phyloP scores from a whole-genome alignment of 495 filamentous ascomycete species.

The Emericellopsis terricola region DNA sequence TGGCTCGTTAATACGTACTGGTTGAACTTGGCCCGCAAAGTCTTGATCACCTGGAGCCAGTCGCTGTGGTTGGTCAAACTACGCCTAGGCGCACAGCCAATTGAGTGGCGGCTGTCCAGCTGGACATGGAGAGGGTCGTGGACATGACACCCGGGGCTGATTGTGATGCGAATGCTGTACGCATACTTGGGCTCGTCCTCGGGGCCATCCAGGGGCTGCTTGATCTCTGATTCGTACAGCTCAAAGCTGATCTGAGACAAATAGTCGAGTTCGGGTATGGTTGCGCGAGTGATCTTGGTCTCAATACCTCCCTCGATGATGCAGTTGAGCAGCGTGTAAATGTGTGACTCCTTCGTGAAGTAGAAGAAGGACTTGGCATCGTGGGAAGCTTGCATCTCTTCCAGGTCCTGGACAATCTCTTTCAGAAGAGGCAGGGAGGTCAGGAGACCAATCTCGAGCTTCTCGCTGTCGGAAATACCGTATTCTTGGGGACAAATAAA shows the following conservation, averaged over 20 bases:
- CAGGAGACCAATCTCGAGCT: conserved; percentile 89
- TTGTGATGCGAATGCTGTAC: conserved; percentile 90
- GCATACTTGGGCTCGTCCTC: conserved; percentile 43
- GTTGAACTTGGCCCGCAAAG: conserved; percentile 81
- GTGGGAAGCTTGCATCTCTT: conserved; percentile 86
- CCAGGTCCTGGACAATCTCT: conserved; percentile 92
- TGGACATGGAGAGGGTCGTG: conserved; percentile 92
- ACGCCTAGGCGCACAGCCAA: conserved; percentile 74
- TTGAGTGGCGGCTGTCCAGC: conserved; percentile 85
- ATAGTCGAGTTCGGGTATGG: conserved; percentile 94
- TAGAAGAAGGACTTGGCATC: conserved; percentile 95
- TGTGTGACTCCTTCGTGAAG: conserved; percentile 97
- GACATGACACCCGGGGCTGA: conserved; percentile 88
- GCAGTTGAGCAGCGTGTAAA: conserved; percentile 95
- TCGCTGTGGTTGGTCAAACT: conserved; percentile 83
- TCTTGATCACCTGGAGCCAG: conserved; percentile 93
- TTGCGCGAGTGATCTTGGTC: conserved; percentile 73
- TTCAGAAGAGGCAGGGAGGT: conserved; percentile 84
- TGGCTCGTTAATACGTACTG: conserved; percentile 39
- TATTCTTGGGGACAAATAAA: conserved; percentile 98
- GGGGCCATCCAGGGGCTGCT: conserved; percentile 25
- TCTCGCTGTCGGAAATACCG: conserved; percentile 82
- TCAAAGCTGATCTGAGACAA: conserved; percentile 96
- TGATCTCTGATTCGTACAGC: conserved; percentile 83
- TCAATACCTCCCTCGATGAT: conserved; percentile 92